Evolutionary conservation across 2,329 filamentous ascomycete species (phyloP).

Genomic region (Monilinia laxa): DNA sequence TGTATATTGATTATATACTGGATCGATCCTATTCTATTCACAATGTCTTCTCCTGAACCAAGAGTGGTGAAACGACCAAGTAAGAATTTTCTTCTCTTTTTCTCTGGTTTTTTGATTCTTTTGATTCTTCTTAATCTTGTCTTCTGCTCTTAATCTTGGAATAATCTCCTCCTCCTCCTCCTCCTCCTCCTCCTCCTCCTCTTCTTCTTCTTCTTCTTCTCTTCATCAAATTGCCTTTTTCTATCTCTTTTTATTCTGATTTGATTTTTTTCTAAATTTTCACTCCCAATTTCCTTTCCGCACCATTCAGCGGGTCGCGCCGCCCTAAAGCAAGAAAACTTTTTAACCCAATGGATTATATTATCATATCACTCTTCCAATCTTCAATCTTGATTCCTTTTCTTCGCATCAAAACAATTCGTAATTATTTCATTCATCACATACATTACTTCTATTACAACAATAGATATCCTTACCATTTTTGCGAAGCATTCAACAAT

Average conservation of each 20-base stretch:
- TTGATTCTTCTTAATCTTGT: too few relatives aligned
- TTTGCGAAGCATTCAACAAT: constrained; percentile 15
- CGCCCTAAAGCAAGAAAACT: constrained; percentile 12
- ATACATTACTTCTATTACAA: not conserved
- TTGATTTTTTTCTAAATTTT: not conserved
- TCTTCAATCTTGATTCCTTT: not conserved
- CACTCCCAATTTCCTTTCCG: not conserved
- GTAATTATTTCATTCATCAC: constrained; percentile 19
- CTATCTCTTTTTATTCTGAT: too few relatives aligned
- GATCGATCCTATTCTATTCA: too few relatives aligned
- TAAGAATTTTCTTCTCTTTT: constrained; percentile 31
- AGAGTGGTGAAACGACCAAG: constrained; percentile 38
- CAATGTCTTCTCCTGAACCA: constrained; percentile 34
- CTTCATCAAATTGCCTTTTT: too few relatives aligned
- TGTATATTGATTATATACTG: too few relatives aligned
- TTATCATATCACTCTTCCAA: not conserved
- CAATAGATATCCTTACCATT: not conserved
- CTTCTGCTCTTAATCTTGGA: too few relatives aligned
- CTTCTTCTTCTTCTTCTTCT: not conserved
- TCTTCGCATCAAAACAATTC: not conserved
- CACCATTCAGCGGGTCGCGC: constrained; percentile 14
- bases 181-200: too few relatives aligned
- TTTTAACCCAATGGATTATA: constrained; percentile 5
- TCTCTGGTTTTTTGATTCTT: too few relatives aligned
- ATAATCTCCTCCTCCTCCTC: too few relatives aligned